Evolutionary conservation across 768 basidiomycete genomes (phyloP), one percentile per base, ranked within the genome.

Genomic region (Hygrocybe coccinea): DNA sequence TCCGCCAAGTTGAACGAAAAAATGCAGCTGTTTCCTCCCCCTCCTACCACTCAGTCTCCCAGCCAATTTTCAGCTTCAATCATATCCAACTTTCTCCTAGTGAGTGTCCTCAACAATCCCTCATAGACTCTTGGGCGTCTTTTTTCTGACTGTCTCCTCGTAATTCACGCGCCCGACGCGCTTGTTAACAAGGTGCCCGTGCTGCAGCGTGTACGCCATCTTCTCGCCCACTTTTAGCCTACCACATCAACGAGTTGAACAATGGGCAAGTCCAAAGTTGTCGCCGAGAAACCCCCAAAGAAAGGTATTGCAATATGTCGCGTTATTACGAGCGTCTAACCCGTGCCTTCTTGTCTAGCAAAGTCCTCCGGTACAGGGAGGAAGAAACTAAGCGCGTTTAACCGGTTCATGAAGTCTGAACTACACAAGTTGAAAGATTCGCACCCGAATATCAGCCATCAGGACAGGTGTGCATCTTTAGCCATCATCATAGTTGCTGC

Each of bases 391-490:
- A 84, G 83, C 35, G 78, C 81, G 12, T 91, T 87, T 72, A 91
- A 91, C 68, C 87, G 85, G 68, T 91, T 86, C 68, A 79, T 82
- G 78, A 82, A 88, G 77, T 74, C 79, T 19, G 88, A 90, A 68
- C 83, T 90, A 78, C 83, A 84, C 34, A 84, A 86, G 55, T 76
- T 91, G 68, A 90, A 87, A 76, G 85, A 86, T 62, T 74, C 81
- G 15, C 79, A 89, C 60, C 89, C 89, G 33, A 79, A 85, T 52
- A 79, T 89, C 64, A 64, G 77, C 33, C 89, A 90, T 71, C 82
- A 82, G 66, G 87, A 89, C 57, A 78, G 89, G 88, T 90, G 66
- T 61, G 76, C 59, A 59, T 36, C 34, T 11, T n/a, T 39, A 17
- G 3, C 4, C 35, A 44, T 49, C 9, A 25, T 29, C 48, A 25